Conservation (phyloP, 2,329 filamentous ascomycete genomes). For the Alternaria arbusti region DNA sequence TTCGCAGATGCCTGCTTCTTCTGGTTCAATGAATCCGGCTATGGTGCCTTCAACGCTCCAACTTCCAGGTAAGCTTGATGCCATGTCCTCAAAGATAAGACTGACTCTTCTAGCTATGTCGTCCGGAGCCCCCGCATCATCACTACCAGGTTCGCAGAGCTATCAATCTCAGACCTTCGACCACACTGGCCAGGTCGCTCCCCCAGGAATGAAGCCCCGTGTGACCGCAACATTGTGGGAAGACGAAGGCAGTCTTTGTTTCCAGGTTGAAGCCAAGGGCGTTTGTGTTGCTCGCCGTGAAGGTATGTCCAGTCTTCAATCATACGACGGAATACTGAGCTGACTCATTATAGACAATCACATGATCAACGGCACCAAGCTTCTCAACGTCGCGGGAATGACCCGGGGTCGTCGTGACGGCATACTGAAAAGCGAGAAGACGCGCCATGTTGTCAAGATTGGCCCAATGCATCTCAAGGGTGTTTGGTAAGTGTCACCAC, state of each 20-base stretch:
- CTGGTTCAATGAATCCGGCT: slow-evolving; percentile 67
- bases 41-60: slow-evolving; percentile 75
- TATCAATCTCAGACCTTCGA: slow-evolving; percentile 68
- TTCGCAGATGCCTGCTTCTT: slow-evolving; percentile 73
- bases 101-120: slow-evolving; percentile 40
- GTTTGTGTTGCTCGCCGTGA: slow-evolving; percentile 95
- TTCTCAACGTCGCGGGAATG: slow-evolving; percentile 97
- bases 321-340: background rate
- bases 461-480: slow-evolving; percentile 99
- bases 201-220: slow-evolving; percentile 92
- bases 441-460: slow-evolving; percentile 96
- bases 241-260: slow-evolving; percentile 96
- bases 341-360: slow-evolving; percentile 74
- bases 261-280: slow-evolving; percentile 94
- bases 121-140: slow-evolving; percentile 36
- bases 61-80: slow-evolving; percentile 55
- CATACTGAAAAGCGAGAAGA: slow-evolving; percentile 97
- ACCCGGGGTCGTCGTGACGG: slow-evolving; percentile 93
- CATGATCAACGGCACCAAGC: slow-evolving; percentile 98
- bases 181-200: slow-evolving; percentile 88
- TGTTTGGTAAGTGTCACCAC: slow-evolving; percentile 36
- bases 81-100: background rate
- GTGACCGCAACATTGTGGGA: slow-evolving; percentile 98
- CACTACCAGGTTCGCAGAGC: slow-evolving; percentile 38
- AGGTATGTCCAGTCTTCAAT: slow-evolving; percentile 60